These are phyloP conservation scores for Daedalea quercina DNA, from an alignment of 768 basidiomycete species.

Conservation along the genomic window DNA sequence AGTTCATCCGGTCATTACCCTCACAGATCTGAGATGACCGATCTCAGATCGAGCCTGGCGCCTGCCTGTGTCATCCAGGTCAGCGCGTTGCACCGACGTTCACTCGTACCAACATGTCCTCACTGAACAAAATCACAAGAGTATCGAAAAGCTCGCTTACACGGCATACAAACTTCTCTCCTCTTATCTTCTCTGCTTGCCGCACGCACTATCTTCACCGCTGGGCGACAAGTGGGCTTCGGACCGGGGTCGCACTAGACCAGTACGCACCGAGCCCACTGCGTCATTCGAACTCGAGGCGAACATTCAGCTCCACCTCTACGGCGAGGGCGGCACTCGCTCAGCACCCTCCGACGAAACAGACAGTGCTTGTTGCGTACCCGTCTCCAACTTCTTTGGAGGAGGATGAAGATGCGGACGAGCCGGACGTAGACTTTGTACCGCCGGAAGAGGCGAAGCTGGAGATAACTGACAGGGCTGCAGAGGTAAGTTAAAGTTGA, in stretches of 20 bases:
- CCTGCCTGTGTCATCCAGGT: too few relatives aligned
- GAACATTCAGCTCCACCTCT: background rate
- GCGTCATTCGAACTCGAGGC: background rate
- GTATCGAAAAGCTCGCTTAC: too few relatives aligned
- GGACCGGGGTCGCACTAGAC: background rate
- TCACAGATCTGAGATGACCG: too few relatives aligned
- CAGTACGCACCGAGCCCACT: background rate
- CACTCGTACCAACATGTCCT: too few relatives aligned
- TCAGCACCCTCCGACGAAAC: slow-evolving; percentile 36
- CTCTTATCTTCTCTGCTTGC: too few relatives aligned
- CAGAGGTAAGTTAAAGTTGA: slow-evolving; percentile 44
- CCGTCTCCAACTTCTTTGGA: slow-evolving; percentile 32
- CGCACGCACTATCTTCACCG: background rate
- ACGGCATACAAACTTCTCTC: too few relatives aligned
- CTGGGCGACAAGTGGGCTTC: background rate
- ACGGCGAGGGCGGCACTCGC: slow-evolving; percentile 29
- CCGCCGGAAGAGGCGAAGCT: slow-evolving; percentile 47
- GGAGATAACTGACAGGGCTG: slow-evolving; percentile 65
- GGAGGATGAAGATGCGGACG: slow-evolving; percentile 50
- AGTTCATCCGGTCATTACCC: too few relatives aligned
- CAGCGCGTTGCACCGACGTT: too few relatives aligned
- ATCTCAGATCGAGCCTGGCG: too few relatives aligned
- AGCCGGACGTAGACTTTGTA: slow-evolving; percentile 56
- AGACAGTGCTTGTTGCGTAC: slow-evolving; percentile 32
- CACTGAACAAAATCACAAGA: too few relatives aligned